phyloP scores from a whole-genome alignment of 768 basidiomycete species.

The Coprinopsis marcescibilis region DNA sequence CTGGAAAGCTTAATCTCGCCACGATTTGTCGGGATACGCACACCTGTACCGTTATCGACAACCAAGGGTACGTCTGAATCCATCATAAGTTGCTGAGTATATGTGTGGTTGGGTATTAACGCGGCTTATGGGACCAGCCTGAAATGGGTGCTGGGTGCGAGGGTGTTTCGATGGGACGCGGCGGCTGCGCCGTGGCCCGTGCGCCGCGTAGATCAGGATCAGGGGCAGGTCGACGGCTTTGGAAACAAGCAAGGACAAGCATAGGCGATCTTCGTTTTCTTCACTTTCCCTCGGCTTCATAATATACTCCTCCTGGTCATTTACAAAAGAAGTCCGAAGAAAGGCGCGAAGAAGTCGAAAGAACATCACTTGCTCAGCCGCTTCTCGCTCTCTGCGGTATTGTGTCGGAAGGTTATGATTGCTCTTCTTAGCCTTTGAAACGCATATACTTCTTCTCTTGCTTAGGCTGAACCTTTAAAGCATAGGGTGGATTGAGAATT shows the following conservation, averaged over 20 bases:
- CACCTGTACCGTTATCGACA: constrained; percentile 87
- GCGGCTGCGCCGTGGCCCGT: background rate
- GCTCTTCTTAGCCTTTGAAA: too few species aligned
- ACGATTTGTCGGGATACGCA: constrained; percentile 32
- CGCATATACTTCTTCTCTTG: too few species aligned
- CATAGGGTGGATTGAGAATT: too few species aligned
- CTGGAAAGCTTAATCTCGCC: constrained; percentile 1
- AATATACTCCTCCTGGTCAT: background rate
- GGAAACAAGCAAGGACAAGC: background rate
- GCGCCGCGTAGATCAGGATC: background rate
- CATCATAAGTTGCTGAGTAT: constrained; percentile 25
- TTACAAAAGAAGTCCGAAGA: too few species aligned
- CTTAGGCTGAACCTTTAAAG: too few species aligned
- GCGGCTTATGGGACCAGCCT: background rate
- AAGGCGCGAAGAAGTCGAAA: too few species aligned
- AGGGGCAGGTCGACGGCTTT: background rate
- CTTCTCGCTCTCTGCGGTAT: too few species aligned
- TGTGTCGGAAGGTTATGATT: too few species aligned
- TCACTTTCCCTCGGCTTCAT: background rate
- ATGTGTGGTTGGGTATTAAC: background rate
- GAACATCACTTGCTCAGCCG: too few species aligned
- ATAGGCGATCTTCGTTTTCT: too few species aligned
- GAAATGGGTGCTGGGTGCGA: background rate
- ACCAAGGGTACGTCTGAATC: constrained; percentile 56
- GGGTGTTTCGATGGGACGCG: background rate